These are phyloP conservation scores for Kuraishia ogatae DNA, from an alignment of 805 yeast genomes.

Conservation along the genomic window DNA sequence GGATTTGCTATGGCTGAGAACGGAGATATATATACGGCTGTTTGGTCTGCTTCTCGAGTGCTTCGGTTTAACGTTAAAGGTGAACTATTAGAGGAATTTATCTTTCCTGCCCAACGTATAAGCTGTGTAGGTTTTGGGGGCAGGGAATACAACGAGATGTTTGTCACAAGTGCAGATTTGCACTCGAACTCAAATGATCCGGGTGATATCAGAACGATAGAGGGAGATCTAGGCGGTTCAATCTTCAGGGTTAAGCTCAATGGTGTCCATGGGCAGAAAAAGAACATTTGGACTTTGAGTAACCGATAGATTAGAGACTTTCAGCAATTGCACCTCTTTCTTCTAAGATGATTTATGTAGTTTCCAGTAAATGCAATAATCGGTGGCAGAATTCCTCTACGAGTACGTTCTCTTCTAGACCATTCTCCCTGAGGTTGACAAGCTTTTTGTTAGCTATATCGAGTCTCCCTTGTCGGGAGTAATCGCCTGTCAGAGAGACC, in stretches of 20 bases:
- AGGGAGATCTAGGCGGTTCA: conserved; percentile 50
- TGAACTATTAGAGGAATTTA: conserved; percentile 36
- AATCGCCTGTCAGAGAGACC: conserved; percentile 37
- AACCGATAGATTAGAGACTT: background rate
- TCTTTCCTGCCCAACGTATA: conserved; percentile 50
- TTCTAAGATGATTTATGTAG: conserved; percentile 1
- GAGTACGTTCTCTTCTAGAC: conserved; percentile 54
- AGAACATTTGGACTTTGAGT: conserved; percentile 17
- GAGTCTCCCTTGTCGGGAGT: conserved; percentile 40
- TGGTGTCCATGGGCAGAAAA: conserved; percentile 24
- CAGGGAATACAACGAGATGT: conserved; percentile 42
- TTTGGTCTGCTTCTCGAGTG: conserved; percentile 53
- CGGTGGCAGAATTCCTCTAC: conserved; percentile 61
- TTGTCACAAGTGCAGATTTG: conserved; percentile 58
- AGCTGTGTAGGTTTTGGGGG: conserved; percentile 73
- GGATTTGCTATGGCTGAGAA: conserved; percentile 56
- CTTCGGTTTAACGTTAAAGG: conserved; percentile 45
- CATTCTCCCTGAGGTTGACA: conserved; percentile 51
- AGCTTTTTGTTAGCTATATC: conserved; percentile 57
- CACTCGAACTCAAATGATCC: conserved; percentile 32
- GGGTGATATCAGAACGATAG: conserved; percentile 17
- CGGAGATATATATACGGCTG: conserved; percentile 55
- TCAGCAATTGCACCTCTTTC: background rate
- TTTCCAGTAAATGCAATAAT: conserved; percentile 20
- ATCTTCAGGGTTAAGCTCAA: conserved; percentile 37